Conservation (phyloP, 2,329 filamentous ascomycete genomes). For the Diaporthe vexans region DNA sequence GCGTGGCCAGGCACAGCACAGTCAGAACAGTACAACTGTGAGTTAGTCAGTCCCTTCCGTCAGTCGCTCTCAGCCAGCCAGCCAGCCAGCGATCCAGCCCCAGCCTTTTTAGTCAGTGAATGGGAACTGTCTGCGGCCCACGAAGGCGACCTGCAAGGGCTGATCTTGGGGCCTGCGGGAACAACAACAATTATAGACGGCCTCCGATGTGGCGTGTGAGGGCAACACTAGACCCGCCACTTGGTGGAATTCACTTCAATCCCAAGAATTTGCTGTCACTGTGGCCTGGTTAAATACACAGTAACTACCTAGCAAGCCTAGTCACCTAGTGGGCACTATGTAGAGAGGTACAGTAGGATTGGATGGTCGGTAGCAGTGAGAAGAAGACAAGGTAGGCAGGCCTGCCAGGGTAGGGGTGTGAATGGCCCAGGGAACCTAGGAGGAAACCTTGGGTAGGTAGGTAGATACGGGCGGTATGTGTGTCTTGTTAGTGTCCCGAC, state of each 20-base stretch:
- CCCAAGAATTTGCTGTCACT: neutral
- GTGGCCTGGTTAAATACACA: neutral
- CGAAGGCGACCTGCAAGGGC: conserved; percentile 8
- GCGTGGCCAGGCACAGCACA: conserved; percentile 14
- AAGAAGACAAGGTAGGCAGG: neutral
- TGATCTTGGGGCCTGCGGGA: conserved; percentile 12
- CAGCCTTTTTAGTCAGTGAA: conserved; percentile 2
- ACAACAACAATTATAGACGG: conserved; percentile 22
- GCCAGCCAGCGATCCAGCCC: neutral
- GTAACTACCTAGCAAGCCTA: no score
- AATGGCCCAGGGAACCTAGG: neutral
- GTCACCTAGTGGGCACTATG: neutral
- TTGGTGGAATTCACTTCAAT: neutral
- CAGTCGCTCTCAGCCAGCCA: neutral
- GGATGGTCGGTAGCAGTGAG: neutral
- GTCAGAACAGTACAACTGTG: neutral
- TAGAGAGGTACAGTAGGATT: neutral
- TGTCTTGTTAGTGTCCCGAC: conserved; percentile 11
- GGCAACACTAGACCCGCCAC: neutral
- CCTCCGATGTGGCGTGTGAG: conserved; percentile 17
- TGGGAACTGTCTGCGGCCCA: neutral
- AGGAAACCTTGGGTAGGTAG: no score
- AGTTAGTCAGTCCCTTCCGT: neutral
- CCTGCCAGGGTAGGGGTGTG: neutral
- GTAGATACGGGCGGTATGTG: no score